Evolutionary conservation across 116 monocot species (phyloP), one percentile per base, ranked within the genome.

Genomic region (Iris pallida): DNA sequence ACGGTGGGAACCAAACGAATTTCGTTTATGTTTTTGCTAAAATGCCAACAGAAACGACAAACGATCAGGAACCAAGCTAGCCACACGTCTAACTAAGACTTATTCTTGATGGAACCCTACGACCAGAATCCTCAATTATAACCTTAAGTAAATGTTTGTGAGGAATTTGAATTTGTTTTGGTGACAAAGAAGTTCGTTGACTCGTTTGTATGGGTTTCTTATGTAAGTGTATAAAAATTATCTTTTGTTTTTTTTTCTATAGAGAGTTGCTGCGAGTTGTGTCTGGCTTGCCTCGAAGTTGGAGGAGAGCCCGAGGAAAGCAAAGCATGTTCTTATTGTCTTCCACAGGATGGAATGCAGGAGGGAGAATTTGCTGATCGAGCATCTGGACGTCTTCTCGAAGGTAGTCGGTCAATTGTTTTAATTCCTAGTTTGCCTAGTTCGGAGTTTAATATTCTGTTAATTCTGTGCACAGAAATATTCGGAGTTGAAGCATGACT

Each of bases 251-350:
- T 64, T 65, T 47, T 59, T 72, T 55, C 63, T 68, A 30, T 60
- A 91, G 95, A 91, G 88, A 57, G 91, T 91, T 68, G 88, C 91
- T 30, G 95, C 91, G 18, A 95, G 95, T 20, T 91, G 91, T 80
- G 89, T 91, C 62, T 95, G 95, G 95, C 55, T 95, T 53, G 91
- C 95, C 6, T 88, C 91, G 14, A 95, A 95, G 68, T 69, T 91
- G 55, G 95, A 95, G 73, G 91, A 95, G 78, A 80, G 86, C 68
- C 91, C 91, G 13, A 83, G 86, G 72, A 88, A 77, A 73, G 77
- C 84, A 40, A 95, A 84, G 71, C 80, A 86, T 71, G 71, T 95
- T 4, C 69, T 95, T 19, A 65, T 89, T 43, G 82, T 95, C 42
- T 95, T 95, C 59, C 89, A 91, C 42, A 80, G 91, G 68, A 91